phyloP scores from a whole-genome alignment of 257 asterid genomes.

The Buddleja alternifolia region DNA sequence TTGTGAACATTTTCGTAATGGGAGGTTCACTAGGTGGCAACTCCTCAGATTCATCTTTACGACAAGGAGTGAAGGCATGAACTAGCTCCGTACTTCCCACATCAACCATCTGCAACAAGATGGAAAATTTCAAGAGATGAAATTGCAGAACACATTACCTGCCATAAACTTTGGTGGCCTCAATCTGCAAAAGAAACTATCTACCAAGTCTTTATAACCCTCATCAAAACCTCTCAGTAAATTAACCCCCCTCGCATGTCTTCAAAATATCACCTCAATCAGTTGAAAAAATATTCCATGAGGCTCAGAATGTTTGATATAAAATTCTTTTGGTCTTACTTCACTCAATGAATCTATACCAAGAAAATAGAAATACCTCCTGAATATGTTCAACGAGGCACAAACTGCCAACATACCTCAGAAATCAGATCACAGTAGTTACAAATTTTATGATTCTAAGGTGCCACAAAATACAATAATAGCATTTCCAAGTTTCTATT shows the following conservation, averaged over 20 bases:
- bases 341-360: too few species aligned
- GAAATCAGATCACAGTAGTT: background rate
- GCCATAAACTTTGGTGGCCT: background rate
- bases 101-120: slow-evolving; percentile 63
- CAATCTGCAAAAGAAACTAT: too few species aligned
- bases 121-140: background rate
- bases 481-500: too few species aligned
- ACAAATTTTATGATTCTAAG: background rate
- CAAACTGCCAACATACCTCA: background rate
- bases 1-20: slow-evolving; percentile 82
- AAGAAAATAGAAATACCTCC: background rate
- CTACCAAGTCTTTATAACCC: background rate
- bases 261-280: background rate
- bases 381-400: background rate
- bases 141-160: background rate
- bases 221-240: background rate
- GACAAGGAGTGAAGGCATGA: slow-evolving; percentile 67
- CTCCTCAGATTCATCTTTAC: slow-evolving; percentile 51
- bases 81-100: slow-evolving; percentile 47
- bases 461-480: background rate
- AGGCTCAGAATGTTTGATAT: too few species aligned
- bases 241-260: background rate
- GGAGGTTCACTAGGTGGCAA: slow-evolving; percentile 83
- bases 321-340: too few species aligned
- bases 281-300: background rate